Evolutionary conservation across 192 early-diverging fungal genomes (phyloP), one percentile per base, ranked within the genome.

Genomic region (Powellomyces hirtus): DNA sequence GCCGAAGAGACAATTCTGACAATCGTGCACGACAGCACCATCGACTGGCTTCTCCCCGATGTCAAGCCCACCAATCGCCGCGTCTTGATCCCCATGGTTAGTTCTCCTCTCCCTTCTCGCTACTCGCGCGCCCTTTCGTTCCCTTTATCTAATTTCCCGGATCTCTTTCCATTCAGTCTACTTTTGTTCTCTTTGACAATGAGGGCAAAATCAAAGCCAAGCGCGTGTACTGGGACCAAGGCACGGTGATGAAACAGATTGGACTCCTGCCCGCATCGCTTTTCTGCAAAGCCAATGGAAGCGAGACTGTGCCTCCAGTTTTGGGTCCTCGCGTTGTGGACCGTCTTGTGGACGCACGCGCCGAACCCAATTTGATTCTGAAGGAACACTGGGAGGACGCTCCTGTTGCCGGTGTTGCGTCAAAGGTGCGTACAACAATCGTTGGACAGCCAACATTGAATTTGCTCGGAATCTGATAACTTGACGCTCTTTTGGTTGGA

Each of bases 161-260:
- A 38, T 40, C 13, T 38, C 20, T 38, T 37, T 7, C 37, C 29
- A 11, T 67, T 64, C 31, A 79, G 57, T 29, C 67, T 6, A 68
- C 42, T 22, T 75, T 64, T 24, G 44, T 52, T 1, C 11, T 31
- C 61, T 72, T 84, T 40, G 49, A 74, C 53, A 55, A 26, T 8
- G 38, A 71, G 33, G 66, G 38, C 24, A 68, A 73, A 46, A 69
- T 69, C 42, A 50, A 46, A 10, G 55, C 66, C 38, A 58, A 73
- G 44, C 72, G 70, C 30, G 53, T 77, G 20, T 77, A 84, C 76
- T 84, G 82, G 82, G 82, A 84, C 75, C 82, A 84, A 66, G 82
- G 77, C 2, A 56, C 77, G 7, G 78, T 84, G 22, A 73, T 84
- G 59, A 42, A 69, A 8, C 82, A 84, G 64, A 73, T 79, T 64